phyloP scores from a whole-genome alignment of 768 basidiomycete species.

The Boletus coccyginus region DNA sequence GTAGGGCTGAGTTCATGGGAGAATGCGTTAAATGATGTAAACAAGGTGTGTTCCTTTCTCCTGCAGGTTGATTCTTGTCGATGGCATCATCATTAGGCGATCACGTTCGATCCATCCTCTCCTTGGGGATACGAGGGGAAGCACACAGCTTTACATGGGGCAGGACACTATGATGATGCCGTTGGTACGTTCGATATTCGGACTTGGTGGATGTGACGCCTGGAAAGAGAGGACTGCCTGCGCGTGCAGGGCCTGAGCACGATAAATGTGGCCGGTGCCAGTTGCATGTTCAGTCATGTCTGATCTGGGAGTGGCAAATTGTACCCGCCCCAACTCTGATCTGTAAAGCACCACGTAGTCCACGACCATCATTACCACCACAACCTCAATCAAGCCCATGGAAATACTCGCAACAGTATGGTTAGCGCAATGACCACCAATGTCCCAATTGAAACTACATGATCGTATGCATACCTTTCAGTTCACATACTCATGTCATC shows the following conservation, averaged over 20 bases:
- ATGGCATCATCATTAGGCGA: no score
- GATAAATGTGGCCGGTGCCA: conserved; percentile 32
- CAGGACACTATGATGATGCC: neutral
- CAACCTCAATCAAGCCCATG: no score
- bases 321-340: no score
- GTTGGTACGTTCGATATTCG: conserved; percentile 43
- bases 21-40: neutral
- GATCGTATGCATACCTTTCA: conserved; percentile 44
- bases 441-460: conserved; percentile 93
- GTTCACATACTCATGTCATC: no score
- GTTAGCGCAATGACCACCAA: conserved; percentile 50
- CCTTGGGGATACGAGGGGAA: no score
- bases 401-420: conserved; percentile 4
- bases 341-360: neutral
- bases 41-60: neutral
- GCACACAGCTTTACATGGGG: no score
- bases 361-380: neutral
- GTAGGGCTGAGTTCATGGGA: neutral
- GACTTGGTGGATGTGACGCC: conserved; percentile 49
- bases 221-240: conserved; percentile 45
- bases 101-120: no score
- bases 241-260: conserved; percentile 48
- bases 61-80: no score
- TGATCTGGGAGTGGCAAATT: neutral
- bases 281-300: neutral